Evolutionary conservation across 169 alveolate genomes (phyloP).

Genomic region (Plasmodium coatneyi): DNA sequence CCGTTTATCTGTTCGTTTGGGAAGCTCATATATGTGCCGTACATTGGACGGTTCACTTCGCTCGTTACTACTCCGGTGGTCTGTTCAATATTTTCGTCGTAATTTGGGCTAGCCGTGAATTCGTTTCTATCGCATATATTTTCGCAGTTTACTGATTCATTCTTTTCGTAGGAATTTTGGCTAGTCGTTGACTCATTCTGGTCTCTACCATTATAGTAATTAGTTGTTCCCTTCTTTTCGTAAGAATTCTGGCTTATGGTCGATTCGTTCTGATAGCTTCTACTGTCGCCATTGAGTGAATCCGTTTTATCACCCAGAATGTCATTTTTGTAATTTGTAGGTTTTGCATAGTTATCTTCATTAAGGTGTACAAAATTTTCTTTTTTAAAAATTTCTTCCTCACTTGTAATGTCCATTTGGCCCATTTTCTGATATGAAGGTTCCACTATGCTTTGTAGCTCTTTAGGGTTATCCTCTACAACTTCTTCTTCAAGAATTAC

Average conservation of each 20-base stretch:
- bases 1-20: neutral
- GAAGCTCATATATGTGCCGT: neutral
- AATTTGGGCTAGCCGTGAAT: neutral
- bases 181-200: neutral
- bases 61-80: neutral
- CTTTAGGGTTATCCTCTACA: neutral
- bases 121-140: slow-evolving; percentile 7
- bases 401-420: neutral
- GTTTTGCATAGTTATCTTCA: neutral
- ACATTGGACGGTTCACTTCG: neutral
- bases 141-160: neutral
- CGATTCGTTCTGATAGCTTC: neutral
- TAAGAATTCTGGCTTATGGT: neutral
- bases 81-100: neutral
- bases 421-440: neutral
- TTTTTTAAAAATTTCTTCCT: neutral
- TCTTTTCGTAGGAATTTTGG: neutral
- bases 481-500: neutral
- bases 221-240: neutral
- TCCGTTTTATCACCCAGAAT: neutral
- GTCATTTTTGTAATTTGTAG: neutral
- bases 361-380: neutral
- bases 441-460: neutral
- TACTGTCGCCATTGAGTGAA: neutral
- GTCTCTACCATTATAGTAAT: neutral